Base-by-base conservation (phyloP, 495 filamentous ascomycete species). In the Xylona heveae region DNA sequence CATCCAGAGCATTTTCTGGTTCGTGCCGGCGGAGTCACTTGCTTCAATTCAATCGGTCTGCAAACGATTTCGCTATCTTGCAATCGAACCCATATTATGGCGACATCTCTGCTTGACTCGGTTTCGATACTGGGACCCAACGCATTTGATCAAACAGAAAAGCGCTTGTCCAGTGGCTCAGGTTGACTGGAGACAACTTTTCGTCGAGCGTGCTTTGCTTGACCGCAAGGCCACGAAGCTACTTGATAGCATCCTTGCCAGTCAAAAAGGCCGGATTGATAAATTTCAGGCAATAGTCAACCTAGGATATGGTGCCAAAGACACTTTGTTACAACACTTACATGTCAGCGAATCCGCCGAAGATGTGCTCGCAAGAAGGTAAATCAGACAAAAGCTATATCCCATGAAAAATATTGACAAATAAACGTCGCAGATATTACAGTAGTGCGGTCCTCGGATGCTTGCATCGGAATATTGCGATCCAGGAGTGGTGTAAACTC, bases 261-360 rank as follows among this genome's bases (percentile, higher is more conserved):
- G 59, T 12, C 77, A 81, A 44, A 60, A 64, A 15, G 59, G 65
- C 28, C 73, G 82, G 14, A 66, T 84, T 25, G 56, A 62, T 29
- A 72, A 74, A 44, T 68, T 74, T 31, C 61, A 74, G 36, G 47
- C 59, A 22, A 74, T 97, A 31, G 67, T 72, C 34, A 50, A 58
- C 25, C 54, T 69, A 40, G 88, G 83, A 1, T 85, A 78, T 37
- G 82, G 95, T 61, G 79, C 69, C 14, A 93, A 93, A 46, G 88
- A 93, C 46, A 71, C 67, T 15, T 59, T 97, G 23, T 40, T 85
- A 25, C 58, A 62, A 35, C 68, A 91, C 42, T 63, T 62, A 30
- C 51, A 54, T 6, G 54, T 62, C 20, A 55, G 59, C 19, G 60
- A 71, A n/a, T 57, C 65, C 10, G 56, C 48, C 8, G 68, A 77